Base-by-base conservation (phyloP, 192 early-diverging fungal genomes). In the Phlyctochytrium arcticum region DNA sequence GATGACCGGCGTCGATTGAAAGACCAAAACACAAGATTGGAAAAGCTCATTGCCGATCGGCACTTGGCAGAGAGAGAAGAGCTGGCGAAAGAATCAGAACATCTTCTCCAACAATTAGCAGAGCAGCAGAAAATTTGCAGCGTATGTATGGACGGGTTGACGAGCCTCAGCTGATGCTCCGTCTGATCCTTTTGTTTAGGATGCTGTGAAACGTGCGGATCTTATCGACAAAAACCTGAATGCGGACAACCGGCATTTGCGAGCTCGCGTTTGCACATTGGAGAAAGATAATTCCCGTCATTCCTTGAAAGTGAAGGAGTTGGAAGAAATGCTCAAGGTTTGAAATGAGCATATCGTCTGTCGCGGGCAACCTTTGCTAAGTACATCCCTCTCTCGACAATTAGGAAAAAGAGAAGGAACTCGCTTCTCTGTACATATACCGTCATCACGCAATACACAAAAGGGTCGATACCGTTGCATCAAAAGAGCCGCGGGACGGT, bases 371-470 rank as follows among this genome's bases (percentile, higher is more conserved):
- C 10, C 50, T 29, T 53, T 29, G 21, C 2, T 53, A 12, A 15
- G 2, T 3, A 53, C 50, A 24, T 29, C 15, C 12, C 15, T 1
- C 12, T 23, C 3, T 47, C 6, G 24, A 2, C 36, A 9, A 6
- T 15, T 46, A 85, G 81, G 83, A 85, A 17, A 79, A 62, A 48
- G 83, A 85, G 24, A 83, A 84, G 48, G 74, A 76, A 48, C 83
- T 85, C 33, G 74, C 78, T 5, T 82, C 80, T 2, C 58, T 85
- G 10, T 82, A 82, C 29, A 85, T 85, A 9, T 83, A 85, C 62
- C 70, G 80, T 9, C 78, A 81, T 72, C 83, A 83, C 51, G 83
- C 83, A 8, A 69, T 85, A n/a, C 83, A 85, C 50, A 57, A 73
- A 17, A 81, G 80, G 34, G 12, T 21, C 39, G 77, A 80, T 3